Evolutionary conservation across 1,284 basidiomycete species (phyloP).

Genomic region (Waitea zeae): DNA sequence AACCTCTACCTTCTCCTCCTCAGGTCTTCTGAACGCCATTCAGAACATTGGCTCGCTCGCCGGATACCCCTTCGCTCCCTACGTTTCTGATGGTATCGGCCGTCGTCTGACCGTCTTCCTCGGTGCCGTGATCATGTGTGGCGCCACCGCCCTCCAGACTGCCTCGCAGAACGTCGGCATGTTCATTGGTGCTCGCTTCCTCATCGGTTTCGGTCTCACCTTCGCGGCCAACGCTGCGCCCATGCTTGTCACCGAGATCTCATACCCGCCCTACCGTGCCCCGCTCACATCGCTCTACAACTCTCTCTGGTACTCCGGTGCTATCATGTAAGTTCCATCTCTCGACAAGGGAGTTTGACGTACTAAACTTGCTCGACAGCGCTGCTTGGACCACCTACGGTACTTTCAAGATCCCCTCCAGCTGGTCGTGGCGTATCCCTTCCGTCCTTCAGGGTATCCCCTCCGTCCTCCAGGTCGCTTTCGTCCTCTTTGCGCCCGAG

Average conservation of each 20-base stretch:
- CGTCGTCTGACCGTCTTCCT: constrained; percentile 42
- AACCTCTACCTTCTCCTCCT: too few relatives aligned
- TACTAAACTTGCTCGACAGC: constrained; percentile 10
- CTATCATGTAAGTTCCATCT: constrained; percentile 24
- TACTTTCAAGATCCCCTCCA: constrained; percentile 30
- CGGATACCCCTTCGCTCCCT: constrained; percentile 53
- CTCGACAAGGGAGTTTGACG: background rate
- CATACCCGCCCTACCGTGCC: constrained; percentile 34
- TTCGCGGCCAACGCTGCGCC: constrained; percentile 33
- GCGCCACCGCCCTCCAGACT: constrained; percentile 51
- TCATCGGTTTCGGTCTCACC: constrained; percentile 37
- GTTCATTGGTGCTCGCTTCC: constrained; percentile 62
- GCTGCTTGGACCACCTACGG: constrained; percentile 45
- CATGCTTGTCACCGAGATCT: constrained; percentile 34
- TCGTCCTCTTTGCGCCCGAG: constrained; percentile 40
- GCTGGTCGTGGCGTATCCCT: constrained; percentile 45
- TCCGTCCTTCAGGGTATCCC: constrained; percentile 43
- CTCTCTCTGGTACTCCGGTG: constrained; percentile 29
- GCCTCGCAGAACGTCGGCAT: constrained; percentile 59
- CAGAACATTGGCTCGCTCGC: constrained; percentile 57
- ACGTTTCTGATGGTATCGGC: constrained; percentile 49
- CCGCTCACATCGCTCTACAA: constrained; percentile 36
- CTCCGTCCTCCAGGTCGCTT: constrained; percentile 30
- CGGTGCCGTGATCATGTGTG: constrained; percentile 43
- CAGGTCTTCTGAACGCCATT: constrained; percentile 64